These are phyloP conservation scores for Corynespora cassiicola DNA, from an alignment of 2,329 filamentous ascomycete genomes.

Conservation along the genomic window DNA sequence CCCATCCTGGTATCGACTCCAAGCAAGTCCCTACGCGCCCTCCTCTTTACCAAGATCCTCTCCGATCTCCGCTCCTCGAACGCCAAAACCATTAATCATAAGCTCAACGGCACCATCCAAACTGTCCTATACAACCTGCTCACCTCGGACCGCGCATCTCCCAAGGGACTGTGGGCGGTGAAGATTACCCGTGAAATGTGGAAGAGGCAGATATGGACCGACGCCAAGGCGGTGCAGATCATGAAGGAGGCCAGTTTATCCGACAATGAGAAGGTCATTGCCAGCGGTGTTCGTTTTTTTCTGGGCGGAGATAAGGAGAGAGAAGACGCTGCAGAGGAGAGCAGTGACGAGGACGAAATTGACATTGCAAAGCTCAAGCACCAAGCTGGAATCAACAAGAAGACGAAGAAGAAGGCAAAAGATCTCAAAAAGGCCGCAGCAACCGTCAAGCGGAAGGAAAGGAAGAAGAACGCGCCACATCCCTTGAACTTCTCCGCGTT, in stretches of 20 bases:
- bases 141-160: slow-evolving; percentile 81
- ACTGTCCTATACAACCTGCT: slow-evolving; percentile 92
- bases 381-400: slow-evolving; percentile 92
- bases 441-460: slow-evolving; percentile 80
- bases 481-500: slow-evolving; percentile 95
- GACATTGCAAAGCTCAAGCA: slow-evolving; percentile 86
- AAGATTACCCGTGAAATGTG: slow-evolving; percentile 95
- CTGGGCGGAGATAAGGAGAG: slow-evolving; percentile 94
- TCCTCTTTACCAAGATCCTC: slow-evolving; percentile 90
- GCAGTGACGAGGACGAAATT: slow-evolving; percentile 75
- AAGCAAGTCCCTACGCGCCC: slow-evolving; percentile 83
- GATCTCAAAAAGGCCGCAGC: slow-evolving; percentile 80
- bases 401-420: slow-evolving; percentile 85
- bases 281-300: slow-evolving; percentile 91
- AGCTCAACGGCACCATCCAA: slow-evolving; percentile 90
- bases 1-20: slow-evolving; percentile 91
- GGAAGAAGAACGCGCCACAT: slow-evolving; percentile 86
- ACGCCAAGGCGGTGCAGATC: slow-evolving; percentile 92
- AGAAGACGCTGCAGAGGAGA: slow-evolving; percentile 84
- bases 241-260: slow-evolving; percentile 94
- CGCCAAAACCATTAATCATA: slow-evolving; percentile 86
- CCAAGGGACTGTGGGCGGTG: slow-evolving; percentile 92
- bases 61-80: slow-evolving; percentile 90
- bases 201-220: slow-evolving; percentile 96
- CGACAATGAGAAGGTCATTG: slow-evolving; percentile 90